A percentile compares a stretch with the other conserved stretches of the same genome.
Conservation (phyloP, 257 asterid genomes). For the Nicotiana sylvestris region DNA sequence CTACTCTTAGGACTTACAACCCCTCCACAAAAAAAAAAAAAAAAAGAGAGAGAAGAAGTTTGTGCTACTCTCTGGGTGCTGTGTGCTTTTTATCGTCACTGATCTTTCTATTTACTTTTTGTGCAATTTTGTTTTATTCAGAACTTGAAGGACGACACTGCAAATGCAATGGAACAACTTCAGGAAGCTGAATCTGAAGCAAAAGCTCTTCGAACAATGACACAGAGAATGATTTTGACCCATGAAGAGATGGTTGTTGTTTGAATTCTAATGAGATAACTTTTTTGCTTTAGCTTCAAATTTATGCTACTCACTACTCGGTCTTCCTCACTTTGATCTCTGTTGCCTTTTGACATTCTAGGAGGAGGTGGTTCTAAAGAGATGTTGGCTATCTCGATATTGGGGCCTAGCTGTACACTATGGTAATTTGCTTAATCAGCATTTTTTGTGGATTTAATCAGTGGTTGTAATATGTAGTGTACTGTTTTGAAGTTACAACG, state of each 20-base stretch:
- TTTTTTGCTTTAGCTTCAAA: slow-evolving; percentile 11
- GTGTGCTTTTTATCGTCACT: background rate
- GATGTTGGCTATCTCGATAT: slow-evolving; percentile 99
- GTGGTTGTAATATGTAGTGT: background rate
- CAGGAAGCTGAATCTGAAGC: slow-evolving; percentile 97
- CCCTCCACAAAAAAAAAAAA: too few species aligned
- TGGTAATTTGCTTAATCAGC: slow-evolving; percentile 49
- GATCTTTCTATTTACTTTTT: slow-evolving; percentile 17
- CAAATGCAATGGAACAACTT: slow-evolving; percentile 64
- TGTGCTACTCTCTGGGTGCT: background rate
- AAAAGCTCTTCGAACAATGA: slow-evolving; percentile 82
- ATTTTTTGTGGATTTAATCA: background rate
- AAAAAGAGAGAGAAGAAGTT: background rate
- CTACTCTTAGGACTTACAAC: background rate
- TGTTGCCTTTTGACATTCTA: slow-evolving; percentile 19
- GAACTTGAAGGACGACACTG: slow-evolving; percentile 71
- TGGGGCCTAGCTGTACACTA: slow-evolving; percentile 89
- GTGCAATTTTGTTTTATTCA: slow-evolving; percentile 27
- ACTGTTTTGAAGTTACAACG: background rate
- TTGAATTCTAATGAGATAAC: slow-evolving; percentile 15
- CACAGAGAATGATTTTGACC: slow-evolving; percentile 94
- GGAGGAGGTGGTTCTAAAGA: slow-evolving; percentile 98
- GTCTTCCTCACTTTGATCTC: background rate
- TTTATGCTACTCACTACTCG: slow-evolving; percentile 6
- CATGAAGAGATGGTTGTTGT: slow-evolving; percentile 92